phyloP scores from a whole-genome alignment of 2,329 filamentous ascomycete species.

The Trichoderma brevicompactum region DNA sequence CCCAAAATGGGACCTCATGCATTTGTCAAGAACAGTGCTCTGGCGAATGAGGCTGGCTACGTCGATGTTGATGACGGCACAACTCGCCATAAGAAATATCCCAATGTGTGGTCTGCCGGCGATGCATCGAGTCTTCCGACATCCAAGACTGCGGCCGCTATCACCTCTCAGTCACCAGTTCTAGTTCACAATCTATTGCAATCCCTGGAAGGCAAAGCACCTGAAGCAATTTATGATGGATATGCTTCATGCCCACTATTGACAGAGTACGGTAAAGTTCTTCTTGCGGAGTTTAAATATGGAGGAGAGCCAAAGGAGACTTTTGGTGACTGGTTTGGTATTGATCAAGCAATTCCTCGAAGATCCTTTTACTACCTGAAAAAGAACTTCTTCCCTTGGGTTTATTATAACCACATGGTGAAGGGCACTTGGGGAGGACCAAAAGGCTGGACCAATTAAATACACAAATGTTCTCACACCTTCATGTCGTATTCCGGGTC shows the following conservation, averaged over 20 bases:
- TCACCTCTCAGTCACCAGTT: conserved; percentile 56
- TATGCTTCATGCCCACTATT: conserved; percentile 60
- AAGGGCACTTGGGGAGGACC: conserved; percentile 67
- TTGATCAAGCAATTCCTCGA: conserved; percentile 61
- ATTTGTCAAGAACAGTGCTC: conserved; percentile 56
- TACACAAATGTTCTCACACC: not conserved
- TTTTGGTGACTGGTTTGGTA: conserved; percentile 57
- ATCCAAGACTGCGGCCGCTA: conserved; percentile 59
- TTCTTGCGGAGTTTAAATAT: conserved; percentile 69
- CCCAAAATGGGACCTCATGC: conserved; percentile 63
- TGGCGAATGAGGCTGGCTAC: conserved; percentile 60
- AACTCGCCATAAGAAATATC: conserved; percentile 56
- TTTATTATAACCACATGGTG: conserved; percentile 63
- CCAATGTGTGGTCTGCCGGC: conserved; percentile 63
- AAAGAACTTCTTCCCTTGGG: conserved; percentile 71
- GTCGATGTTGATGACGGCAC: conserved; percentile 62
- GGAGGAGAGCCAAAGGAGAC: conserved; percentile 66
- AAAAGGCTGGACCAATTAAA: conserved; percentile 51
- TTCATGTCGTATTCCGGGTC: not conserved
- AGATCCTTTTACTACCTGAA: conserved; percentile 65
- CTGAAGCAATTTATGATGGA: conserved; percentile 54
- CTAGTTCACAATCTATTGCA: conserved; percentile 54
- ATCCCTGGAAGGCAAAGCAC: conserved; percentile 50
- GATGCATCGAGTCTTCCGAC: conserved; percentile 64
- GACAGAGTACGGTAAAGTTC: conserved; percentile 64